Evolutionary conservation across 208 protist species (phyloP).

Genomic region (Tritrichomonas musculus): DNA sequence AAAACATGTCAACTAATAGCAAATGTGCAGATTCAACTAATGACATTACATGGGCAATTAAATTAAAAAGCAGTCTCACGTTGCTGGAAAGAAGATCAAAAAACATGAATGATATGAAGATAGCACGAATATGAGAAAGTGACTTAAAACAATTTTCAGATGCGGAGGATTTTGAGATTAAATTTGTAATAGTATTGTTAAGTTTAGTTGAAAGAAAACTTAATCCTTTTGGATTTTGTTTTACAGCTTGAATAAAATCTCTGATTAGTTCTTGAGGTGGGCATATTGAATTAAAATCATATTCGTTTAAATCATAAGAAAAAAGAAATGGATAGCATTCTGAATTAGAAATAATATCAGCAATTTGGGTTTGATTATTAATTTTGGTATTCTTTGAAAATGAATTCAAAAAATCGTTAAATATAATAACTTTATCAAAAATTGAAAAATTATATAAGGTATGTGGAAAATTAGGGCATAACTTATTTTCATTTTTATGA

Average conservation of each 20-base stretch:
- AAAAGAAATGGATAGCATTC: background rate
- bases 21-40: too few relatives aligned
- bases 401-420: too few relatives aligned
- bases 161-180: background rate
- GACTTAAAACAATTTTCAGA: background rate
- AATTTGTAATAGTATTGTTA: background rate
- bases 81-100: background rate
- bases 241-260: background rate
- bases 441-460: background rate
- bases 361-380: too few relatives aligned
- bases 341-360: too few relatives aligned
- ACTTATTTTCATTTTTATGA: background rate
- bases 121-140: background rate
- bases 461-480: background rate
- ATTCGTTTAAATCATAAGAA: background rate
- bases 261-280: background rate
- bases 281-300: background rate
- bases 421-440: too few relatives aligned
- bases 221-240: background rate
- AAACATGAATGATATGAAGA: background rate
- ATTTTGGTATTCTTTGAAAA: too few relatives aligned
- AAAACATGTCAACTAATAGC: too few relatives aligned
- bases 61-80: too few relatives aligned
- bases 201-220: background rate
- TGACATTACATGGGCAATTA: too few relatives aligned